phyloP scores from a whole-genome alignment of 139 green algal genomes.

The Chlorella sp. region DNA sequence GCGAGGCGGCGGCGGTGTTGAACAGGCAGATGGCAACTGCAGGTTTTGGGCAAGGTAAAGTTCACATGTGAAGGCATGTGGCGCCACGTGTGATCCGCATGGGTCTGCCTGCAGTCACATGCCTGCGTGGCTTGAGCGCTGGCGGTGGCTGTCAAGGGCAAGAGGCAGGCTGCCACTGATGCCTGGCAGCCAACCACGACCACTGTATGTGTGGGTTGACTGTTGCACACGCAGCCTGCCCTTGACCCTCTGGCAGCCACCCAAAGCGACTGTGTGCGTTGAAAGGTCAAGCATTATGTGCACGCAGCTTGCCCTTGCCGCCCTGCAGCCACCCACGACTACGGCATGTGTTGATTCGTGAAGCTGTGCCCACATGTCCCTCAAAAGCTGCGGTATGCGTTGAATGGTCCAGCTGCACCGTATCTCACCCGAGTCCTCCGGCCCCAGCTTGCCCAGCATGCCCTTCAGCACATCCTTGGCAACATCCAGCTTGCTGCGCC shows the following conservation, averaged over 20 bases:
- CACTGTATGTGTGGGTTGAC: too few relatives aligned
- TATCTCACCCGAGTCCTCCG: conserved; percentile 11
- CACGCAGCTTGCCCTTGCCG: not conserved
- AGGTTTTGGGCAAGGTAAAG: not conserved
- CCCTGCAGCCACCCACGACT: not conserved
- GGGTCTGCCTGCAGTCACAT: too few relatives aligned
- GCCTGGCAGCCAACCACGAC: too few relatives aligned
- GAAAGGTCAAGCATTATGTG: not conserved
- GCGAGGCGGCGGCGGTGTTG: not conserved
- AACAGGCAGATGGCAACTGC: conserved; percentile 33
- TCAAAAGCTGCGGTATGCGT: too few relatives aligned
- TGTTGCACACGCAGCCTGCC: too few relatives aligned
- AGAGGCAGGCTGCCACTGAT: not conserved
- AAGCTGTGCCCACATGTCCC: too few relatives aligned
- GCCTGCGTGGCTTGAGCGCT: too few relatives aligned
- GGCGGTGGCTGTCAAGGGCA: not conserved
- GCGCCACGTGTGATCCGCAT: too few relatives aligned
- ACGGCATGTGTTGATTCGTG: not conserved
- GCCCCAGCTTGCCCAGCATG: conserved; percentile 25
- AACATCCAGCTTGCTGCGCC: conserved; percentile 41
- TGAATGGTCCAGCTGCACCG: not conserved
- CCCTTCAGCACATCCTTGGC: conserved; percentile 36
- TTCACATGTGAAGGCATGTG: not conserved
- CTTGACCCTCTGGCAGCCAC: too few relatives aligned
- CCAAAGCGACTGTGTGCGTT: too few relatives aligned